Evolutionary conservation across 257 asterid genomes (phyloP).

Genomic region (Gentiana straminea): DNA sequence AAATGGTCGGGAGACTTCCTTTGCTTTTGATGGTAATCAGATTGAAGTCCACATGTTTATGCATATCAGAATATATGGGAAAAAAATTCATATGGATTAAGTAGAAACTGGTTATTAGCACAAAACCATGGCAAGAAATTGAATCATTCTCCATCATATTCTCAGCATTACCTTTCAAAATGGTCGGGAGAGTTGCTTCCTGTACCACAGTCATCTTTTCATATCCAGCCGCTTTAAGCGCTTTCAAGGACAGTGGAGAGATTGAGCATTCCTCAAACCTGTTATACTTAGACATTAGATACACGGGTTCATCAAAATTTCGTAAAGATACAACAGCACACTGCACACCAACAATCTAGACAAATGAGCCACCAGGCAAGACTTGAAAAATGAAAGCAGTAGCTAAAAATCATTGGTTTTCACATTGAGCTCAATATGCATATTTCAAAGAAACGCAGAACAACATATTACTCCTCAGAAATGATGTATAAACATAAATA

Average conservation of each 20-base stretch:
- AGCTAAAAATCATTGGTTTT: not conserved
- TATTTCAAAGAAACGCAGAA: conserved; percentile 2
- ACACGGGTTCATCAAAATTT: not conserved
- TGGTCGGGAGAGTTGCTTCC: conserved; percentile 86
- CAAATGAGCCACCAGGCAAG: too few relatives aligned
- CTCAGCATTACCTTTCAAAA: conserved; percentile 52
- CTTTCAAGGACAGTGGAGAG: conserved; percentile 73
- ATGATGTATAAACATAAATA: not conserved
- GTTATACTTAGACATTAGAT: conserved; percentile 8
- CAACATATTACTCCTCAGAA: conserved; percentile 1
- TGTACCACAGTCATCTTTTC: conserved; percentile 90
- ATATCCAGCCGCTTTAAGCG: conserved; percentile 81
- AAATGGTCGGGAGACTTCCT: too few relatives aligned
- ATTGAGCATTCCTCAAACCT: conserved; percentile 82
- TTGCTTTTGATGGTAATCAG: too few relatives aligned
- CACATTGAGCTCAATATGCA: conserved; percentile 1
- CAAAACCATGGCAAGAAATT: too few relatives aligned
- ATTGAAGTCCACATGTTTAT: too few relatives aligned
- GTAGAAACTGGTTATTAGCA: too few relatives aligned
- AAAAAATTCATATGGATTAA: too few relatives aligned
- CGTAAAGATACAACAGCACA: too few relatives aligned
- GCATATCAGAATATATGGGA: too few relatives aligned
- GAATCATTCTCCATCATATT: too few relatives aligned
- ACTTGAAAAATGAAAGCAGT: not conserved
- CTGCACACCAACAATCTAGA: too few relatives aligned